A percentile compares a stretch with the other conserved stretches of the same genome.
These are phyloP conservation scores for Sphaerostilbella broomeana DNA, from an alignment of 2,329 filamentous ascomycete genomes.

Conservation along the genomic window DNA sequence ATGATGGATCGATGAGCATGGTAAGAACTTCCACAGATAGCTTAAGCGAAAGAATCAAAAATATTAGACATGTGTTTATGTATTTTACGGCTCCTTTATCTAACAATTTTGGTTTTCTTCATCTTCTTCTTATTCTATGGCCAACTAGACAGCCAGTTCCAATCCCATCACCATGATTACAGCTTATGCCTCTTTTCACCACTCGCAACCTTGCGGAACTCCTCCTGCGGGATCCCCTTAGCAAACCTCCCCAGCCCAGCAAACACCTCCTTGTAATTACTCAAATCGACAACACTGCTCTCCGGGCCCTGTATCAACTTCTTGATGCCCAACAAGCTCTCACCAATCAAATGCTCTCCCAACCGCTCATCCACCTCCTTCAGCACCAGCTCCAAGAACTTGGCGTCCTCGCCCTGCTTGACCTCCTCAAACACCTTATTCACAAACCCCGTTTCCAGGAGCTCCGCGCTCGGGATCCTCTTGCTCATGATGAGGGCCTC, in stretches of 20 bases:
- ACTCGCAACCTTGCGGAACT: slow-evolving; percentile 77
- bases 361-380: slow-evolving; percentile 74
- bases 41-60: too few species aligned
- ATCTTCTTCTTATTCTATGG: too few species aligned
- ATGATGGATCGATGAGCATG: too few species aligned
- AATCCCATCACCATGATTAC: too few species aligned
- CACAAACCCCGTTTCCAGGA: slow-evolving; percentile 72
- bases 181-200: slow-evolving; percentile 95
- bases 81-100: not conserved
- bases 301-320: slow-evolving; percentile 70
- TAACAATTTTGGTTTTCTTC: not conserved
- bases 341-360: slow-evolving; percentile 71
- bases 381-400: slow-evolving; percentile 66
- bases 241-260: slow-evolving; percentile 76
- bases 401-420: slow-evolving; percentile 54
- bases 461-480: slow-evolving; percentile 64
- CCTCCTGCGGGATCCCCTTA: slow-evolving; percentile 73
- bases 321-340: slow-evolving; percentile 80
- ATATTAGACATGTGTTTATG: too few species aligned
- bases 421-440: slow-evolving; percentile 68
- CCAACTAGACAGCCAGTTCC: too few species aligned
- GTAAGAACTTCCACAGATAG: too few species aligned
- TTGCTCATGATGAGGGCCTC: slow-evolving; percentile 91
- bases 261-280: slow-evolving; percentile 81
- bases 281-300: slow-evolving; percentile 62